Percentiles rank a stretch among this genome's conserved stretches.
Conservation (phyloP, 768 basidiomycete species). For the Naganishia friedmannii region DNA sequence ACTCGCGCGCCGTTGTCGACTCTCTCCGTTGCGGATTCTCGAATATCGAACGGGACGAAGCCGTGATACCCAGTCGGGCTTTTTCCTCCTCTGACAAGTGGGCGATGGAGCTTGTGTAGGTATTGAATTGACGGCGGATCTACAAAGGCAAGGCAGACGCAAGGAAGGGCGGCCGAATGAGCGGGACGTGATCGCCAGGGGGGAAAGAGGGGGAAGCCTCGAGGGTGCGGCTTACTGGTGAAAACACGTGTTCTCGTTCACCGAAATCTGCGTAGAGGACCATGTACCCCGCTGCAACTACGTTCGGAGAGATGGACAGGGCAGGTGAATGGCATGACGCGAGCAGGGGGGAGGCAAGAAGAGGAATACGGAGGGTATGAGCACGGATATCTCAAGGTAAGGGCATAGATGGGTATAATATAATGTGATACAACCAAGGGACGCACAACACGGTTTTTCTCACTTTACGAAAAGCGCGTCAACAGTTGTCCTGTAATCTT, state of each 20-base stretch:
- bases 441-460: background rate
- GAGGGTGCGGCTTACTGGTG: conserved; percentile 16
- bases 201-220: background rate
- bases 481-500: background rate
- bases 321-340: background rate
- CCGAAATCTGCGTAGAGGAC: conserved; percentile 25
- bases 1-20: background rate
- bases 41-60: conserved; percentile 6
- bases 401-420: conserved; percentile 1
- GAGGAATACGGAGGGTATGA: conserved; percentile 8
- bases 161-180: background rate
- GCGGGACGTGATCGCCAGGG: background rate
- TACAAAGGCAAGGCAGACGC: background rate
- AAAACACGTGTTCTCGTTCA: conserved; percentile 26
- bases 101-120: conserved; percentile 16
- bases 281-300: conserved; percentile 26
- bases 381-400: background rate
- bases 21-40: conserved; percentile 13
- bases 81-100: conserved; percentile 22
- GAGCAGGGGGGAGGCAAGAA: background rate
- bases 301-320: background rate
- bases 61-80: conserved; percentile 11
- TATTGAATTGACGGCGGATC: conserved; percentile 26
- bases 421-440: conserved; percentile 18
- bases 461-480: background rate